phyloP scores from a whole-genome alignment of 345 rosid genomes.

The Zanthoxylum bungeanum region DNA sequence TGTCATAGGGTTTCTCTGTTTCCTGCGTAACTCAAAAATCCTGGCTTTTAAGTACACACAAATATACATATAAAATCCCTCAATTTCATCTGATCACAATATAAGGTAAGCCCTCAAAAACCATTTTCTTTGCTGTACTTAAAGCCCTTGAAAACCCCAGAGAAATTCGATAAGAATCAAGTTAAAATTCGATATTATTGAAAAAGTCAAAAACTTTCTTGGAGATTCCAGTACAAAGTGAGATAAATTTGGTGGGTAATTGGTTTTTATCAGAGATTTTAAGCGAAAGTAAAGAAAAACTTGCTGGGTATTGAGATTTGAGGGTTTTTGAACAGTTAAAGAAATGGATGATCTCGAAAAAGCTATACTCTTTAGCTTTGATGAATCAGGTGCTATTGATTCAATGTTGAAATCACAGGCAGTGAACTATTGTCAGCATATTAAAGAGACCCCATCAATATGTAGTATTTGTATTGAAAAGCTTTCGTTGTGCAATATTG shows the following conservation, averaged over 20 bases:
- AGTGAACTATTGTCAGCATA: conserved; percentile 49
- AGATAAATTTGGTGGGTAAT: neutral
- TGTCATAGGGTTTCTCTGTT: conserved; percentile 8
- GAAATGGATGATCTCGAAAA: conserved; percentile 82
- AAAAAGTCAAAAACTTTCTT: neutral
- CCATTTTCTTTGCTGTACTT: neutral
- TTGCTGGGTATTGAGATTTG: conserved; percentile 17
- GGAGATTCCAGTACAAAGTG: neutral
- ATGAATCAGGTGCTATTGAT: conserved; percentile 64
- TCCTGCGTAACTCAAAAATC: neutral
- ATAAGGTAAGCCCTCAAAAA: conserved; percentile 21
- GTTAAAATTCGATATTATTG: neutral
- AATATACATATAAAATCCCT: neutral
- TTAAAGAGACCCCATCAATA: conserved; percentile 52
- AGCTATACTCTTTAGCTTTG: conserved; percentile 79
- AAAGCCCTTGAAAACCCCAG: neutral
- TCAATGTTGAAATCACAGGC: conserved; percentile 59
- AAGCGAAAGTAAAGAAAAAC: neutral
- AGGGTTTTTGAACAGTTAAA: conserved; percentile 9
- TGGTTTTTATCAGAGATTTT: neutral
- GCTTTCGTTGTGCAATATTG: conserved; percentile 52
- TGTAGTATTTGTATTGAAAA: conserved; percentile 71
- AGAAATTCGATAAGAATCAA: neutral
- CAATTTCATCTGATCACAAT: conserved; percentile 12
- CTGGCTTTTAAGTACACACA: neutral